A percentile compares a stretch with the other conserved stretches of the same genome.
phyloP scores from a whole-genome alignment of 1,284 basidiomycete species.

The Rugosomyces carneus region DNA sequence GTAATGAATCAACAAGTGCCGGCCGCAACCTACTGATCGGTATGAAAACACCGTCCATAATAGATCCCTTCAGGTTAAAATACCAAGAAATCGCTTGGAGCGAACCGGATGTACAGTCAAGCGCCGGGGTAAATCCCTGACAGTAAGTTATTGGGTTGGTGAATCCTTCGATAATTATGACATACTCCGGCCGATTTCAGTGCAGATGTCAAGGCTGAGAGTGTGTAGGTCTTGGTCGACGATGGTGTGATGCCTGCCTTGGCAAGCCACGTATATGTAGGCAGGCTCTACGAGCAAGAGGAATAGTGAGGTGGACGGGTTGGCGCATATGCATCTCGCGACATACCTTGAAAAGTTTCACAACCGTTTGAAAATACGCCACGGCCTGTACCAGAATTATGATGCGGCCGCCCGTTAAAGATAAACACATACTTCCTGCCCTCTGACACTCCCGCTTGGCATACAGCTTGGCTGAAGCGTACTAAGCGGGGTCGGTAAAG shows the following conservation, averaged over 20 bases:
- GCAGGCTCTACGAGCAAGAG: slow-evolving; percentile 39
- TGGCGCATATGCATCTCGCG: background rate
- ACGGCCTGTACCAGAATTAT: slow-evolving; percentile 42
- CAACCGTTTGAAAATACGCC: slow-evolving; percentile 64
- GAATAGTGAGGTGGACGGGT: background rate
- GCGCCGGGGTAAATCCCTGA: slow-evolving; percentile 46
- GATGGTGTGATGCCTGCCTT: slow-evolving; percentile 69
- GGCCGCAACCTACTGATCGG: slow-evolving; percentile 42
- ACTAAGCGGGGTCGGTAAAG: slow-evolving; percentile 26
- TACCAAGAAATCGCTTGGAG: slow-evolving; percentile 60
- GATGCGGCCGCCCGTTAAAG: background rate
- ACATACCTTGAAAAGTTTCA: slow-evolving; percentile 55
- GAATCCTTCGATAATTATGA: slow-evolving; percentile 1
- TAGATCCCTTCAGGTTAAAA: slow-evolving; percentile 60
- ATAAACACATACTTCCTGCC: slow-evolving; percentile 43
- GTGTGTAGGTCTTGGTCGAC: slow-evolving; percentile 48
- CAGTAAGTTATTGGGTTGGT: background rate
- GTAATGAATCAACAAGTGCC: background rate
- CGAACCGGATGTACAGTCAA: slow-evolving; percentile 45
- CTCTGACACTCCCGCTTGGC: slow-evolving; percentile 46
- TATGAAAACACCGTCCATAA: slow-evolving; percentile 59
- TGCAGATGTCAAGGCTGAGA: slow-evolving; percentile 51
- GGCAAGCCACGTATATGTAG: slow-evolving; percentile 68
- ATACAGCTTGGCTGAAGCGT: slow-evolving; percentile 59
- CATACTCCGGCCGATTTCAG: slow-evolving; percentile 43